These are phyloP conservation scores for Aspergillus biplanus DNA, from an alignment of 495 filamentous ascomycete genomes.

Conservation along the genomic window DNA sequence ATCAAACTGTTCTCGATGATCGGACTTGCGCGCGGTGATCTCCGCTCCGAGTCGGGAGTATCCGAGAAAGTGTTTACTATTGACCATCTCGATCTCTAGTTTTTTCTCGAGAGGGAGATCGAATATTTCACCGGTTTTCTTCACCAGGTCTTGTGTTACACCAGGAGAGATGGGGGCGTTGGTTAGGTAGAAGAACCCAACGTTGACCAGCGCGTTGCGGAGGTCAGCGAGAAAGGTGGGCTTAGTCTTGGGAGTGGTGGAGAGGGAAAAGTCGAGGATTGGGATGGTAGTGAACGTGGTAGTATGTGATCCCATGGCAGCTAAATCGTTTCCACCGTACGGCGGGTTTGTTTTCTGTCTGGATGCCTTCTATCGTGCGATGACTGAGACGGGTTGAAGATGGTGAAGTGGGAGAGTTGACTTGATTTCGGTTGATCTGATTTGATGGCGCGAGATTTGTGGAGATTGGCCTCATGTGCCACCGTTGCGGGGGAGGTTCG, in stretches of 20 bases:
- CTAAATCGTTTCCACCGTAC: background rate
- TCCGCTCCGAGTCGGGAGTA: slow-evolving; percentile 55
- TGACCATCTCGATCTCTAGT: slow-evolving; percentile 88
- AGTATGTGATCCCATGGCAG: slow-evolving; percentile 4
- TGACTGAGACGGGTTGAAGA: background rate
- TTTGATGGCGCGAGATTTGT: background rate
- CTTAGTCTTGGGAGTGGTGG: slow-evolving; percentile 68
- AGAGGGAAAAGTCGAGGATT: slow-evolving; percentile 74
- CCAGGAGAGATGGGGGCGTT: slow-evolving; percentile 76
- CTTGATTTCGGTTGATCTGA: background rate
- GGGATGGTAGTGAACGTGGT: slow-evolving; percentile 73
- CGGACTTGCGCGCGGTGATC: slow-evolving; percentile 46
- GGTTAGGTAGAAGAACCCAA: slow-evolving; percentile 90
- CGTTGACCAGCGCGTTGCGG: slow-evolving; percentile 80
- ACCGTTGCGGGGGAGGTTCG: background rate
- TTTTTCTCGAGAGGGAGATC: slow-evolving; percentile 82
- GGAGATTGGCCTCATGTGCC: background rate
- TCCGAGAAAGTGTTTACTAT: slow-evolving; percentile 64
- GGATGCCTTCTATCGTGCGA: background rate
- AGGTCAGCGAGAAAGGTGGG: slow-evolving; percentile 71
- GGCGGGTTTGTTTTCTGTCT: background rate
- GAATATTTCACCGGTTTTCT: slow-evolving; percentile 75
- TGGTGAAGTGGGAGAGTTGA: background rate
- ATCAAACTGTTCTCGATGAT: slow-evolving; percentile 85
- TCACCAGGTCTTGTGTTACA: slow-evolving; percentile 68